Evolutionary conservation across 768 basidiomycete species (phyloP), one percentile per base, ranked within the genome.

Genomic region (Termitomyces sp.): DNA sequence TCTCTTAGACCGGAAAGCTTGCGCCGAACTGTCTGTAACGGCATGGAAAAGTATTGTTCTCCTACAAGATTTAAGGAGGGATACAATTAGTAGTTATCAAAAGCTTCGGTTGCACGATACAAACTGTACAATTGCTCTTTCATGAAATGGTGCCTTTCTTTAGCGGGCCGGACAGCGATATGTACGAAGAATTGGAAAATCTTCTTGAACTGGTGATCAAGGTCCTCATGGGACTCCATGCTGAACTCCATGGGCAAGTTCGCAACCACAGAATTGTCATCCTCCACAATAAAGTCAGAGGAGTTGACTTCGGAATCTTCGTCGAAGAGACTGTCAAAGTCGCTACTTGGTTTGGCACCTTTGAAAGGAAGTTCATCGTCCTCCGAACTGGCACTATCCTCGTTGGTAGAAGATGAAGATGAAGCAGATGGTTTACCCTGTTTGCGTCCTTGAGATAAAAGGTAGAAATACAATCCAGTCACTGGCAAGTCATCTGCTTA

Each of bases 171-270:
- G 33, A 91, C 85, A 40, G 89, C 88, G 44, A 95, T 74, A 64
- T 94, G 86, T 13, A 94, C 89, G 63, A 94, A 90, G 32, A 94
- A 81, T 67, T 96, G 93, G 64, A 91, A 93, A 47, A 94, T 79
- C 41, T 89, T 86, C 73, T 93, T 94, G 81, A 93, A 93, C 61
- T 93, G 89, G 62, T 88, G 82, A 14, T 82, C 74, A 20, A 89
- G 76, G 65, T 91, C 88, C 68, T 93, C 85, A 68, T 89, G 87
- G 1, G 86, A 79, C 56, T 82, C 81, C 85, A 90, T 86, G 70
- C 91, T 93, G 73, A 92, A 96, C 65, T 88, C 83, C 54, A 78
- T 77, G 9, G 91, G 92, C n/a, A 93, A 77, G 38, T 79, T 71
- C 20, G 80, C 71, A 4, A 69, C 66, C 0, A 67, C 74, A 28